A percentile compares a stretch with the other conserved stretches of the same genome.
phyloP scores from a whole-genome alignment of 2,329 filamentous ascomycete genomes.

The Trichoderma guizhouense region DNA sequence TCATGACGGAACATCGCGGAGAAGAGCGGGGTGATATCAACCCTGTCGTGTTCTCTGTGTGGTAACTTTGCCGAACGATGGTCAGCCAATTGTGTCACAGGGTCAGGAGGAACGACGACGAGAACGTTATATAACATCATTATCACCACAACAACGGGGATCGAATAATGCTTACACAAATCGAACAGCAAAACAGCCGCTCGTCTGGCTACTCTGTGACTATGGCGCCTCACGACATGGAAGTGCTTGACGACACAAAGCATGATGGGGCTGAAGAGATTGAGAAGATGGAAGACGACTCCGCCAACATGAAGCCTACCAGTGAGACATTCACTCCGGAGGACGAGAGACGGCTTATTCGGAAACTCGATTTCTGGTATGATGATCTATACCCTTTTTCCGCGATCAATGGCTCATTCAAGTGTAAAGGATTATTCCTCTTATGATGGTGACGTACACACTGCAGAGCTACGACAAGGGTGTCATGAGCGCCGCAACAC shows the following conservation, averaged over 20 bases:
- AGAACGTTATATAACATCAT: background rate
- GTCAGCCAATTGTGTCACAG: background rate
- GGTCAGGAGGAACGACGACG: background rate
- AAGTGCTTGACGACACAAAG: background rate
- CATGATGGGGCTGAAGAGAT: background rate
- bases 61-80: background rate
- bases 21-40: background rate
- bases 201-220: background rate
- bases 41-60: background rate
- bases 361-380: conserved; percentile 11
- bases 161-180: background rate
- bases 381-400: background rate
- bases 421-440: background rate
- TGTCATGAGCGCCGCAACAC: conserved; percentile 4
- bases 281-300: conserved; percentile 1
- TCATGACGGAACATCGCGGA: background rate
- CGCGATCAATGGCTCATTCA: background rate
- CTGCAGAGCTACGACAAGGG: conserved; percentile 8
- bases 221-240: background rate
- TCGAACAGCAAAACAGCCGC: background rate
- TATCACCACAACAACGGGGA: background rate
- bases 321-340: background rate
- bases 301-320: background rate
- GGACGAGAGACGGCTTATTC: background rate
- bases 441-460: conserved; percentile 9